Evolutionary conservation across 2,329 filamentous ascomycete species (phyloP), one percentile per base, ranked within the genome.

Genomic region (Ascochyta rabiei): DNA sequence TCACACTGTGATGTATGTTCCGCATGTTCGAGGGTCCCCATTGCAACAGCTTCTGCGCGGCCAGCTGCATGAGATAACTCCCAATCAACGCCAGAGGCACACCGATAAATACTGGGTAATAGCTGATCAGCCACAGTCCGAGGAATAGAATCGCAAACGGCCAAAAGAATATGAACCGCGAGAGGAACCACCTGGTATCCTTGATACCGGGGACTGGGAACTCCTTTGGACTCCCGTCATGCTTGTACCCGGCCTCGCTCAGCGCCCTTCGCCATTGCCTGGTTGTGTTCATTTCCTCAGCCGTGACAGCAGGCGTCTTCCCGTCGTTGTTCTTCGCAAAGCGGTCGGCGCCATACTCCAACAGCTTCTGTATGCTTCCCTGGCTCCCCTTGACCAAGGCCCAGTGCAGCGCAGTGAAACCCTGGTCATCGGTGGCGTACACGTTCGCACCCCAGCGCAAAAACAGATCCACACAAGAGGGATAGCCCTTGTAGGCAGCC

Each of bases 401-500:
- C 95, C 95, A 99, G 72, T 99, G 95, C 63, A 99, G 79, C 4
- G 95, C 92, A 0, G 93, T 96, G 74, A 98, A 95, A 24, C 93
- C 93, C 64, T 93, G 89, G 71, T 97, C 92, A 68, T 99, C 95
- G 26, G 84, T 86, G 30, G 91, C 89, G 75, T 96, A 91, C 8
- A 97, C 91, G 71, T 92, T 95, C 33, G 95, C 95, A 48, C 95
- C 96, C 92, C 95, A 99, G 64, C 92, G 87, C 55, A 99, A 79
- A 62, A 96, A 93, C 38, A 98, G 76, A 71, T 98, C 95, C 42
- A 98, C 93, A 66, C 91, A 96, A 41, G 89, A 87, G 0, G 93
- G 91, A 72, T 89, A 97, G 31, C 96, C 95, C 77, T 99, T 99
- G 80, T 99, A 99, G 15, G 93, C 93, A 16, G 95, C 91, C 95